Evolutionary conservation across 768 basidiomycete genomes (phyloP), one percentile per base, ranked within the genome.

Genomic region (Boletus patriciae): DNA sequence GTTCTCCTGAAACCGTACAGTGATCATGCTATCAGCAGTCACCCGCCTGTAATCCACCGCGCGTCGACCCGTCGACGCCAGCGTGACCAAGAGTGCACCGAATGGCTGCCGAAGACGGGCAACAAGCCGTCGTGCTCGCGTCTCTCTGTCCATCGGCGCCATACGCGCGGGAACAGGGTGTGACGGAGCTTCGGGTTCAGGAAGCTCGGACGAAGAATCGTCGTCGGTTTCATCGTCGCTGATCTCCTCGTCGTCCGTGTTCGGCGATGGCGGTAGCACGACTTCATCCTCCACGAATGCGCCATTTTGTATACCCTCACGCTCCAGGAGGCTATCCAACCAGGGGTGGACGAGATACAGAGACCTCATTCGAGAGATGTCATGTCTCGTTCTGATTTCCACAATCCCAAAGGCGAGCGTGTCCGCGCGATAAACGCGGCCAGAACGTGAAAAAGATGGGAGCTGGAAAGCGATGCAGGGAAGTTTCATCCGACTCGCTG

Each of bases 291-390:
- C 34, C 3, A 19, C 3, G 36, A 18, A 19, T 3, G 3, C 2
- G 8, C 33, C 19, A 5, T 9, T 10, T 6, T 42, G 31, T 0
- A 5, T 12, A 5, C 44, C 31, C 9, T 43, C 44, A 2, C 21
- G 41, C 3, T 49, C 50, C 5, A 54, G 10, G 29, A 57, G 29
- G 15, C 18, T 6, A n/a, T 59, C 38, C 3, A 59, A 21, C 58
- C 58, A 57, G 0, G 58, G 55, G 12, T 59, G 50, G 19, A 57
- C 18, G 12, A 59, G 49, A 27, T 51, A 57, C 0, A 59, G 4
- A 7, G 12, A 2, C 0, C 19, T 29, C 18, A 51, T 13, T 13
- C 33, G 38, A 38, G 50, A 50, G 3, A 51, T 13, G 15, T 59
- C 16, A 3, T 34, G 23, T 41, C 15, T 46, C 4, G 55, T 51